Base-by-base conservation (phyloP, 192 early-diverging fungal species). In the Coemansia sp. region DNA sequence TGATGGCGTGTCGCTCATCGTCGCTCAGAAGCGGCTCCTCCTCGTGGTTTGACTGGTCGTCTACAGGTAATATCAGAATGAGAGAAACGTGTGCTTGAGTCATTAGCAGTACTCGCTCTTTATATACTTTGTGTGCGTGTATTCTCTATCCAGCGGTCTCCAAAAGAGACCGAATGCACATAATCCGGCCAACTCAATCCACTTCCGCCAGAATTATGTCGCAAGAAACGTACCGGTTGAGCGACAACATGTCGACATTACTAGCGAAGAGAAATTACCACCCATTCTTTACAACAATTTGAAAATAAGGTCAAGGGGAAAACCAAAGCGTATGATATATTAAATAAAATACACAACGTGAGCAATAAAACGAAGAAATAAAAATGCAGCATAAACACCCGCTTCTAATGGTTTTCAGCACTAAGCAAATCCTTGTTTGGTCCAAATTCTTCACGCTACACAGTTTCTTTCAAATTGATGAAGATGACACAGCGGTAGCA, bases 1-100 rank as follows among this genome's bases (percentile, higher is more conserved):
- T 74, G 39, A 82, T 74, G 13, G 80, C 80, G 39, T 77, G 71
- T 19, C 71, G 74, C 48, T 82, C 80, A 65, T 82, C 76, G 67
- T 72, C 75, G 41, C 70, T 74, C 46, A 82, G 56, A 65, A 82
- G 59, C 37, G 80, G 75, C 64, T 82, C 74, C 54, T 76, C 72
- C 65, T 82, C 80, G 43, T 75, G 68, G 41, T 67, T 67, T 22
- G 65, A 19, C 37, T 21, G 63, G 18, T 74, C 74, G 48, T 82
- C 80, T 82, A 77, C 71, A 81, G 41, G 39, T 37, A 10, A 18
- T 9, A 59, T 39, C 26, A 26, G 19, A 26, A 10, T 26, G 19
- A 21, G 21, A 13, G 8, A 54, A 54, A 22, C 26, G 26, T 26
- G 26, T 26, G 26, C 26, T 26, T 26, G 22, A 26, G 19, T 10